phyloP scores from a whole-genome alignment of 768 basidiomycete genomes.

The Serpula lacrymans region DNA sequence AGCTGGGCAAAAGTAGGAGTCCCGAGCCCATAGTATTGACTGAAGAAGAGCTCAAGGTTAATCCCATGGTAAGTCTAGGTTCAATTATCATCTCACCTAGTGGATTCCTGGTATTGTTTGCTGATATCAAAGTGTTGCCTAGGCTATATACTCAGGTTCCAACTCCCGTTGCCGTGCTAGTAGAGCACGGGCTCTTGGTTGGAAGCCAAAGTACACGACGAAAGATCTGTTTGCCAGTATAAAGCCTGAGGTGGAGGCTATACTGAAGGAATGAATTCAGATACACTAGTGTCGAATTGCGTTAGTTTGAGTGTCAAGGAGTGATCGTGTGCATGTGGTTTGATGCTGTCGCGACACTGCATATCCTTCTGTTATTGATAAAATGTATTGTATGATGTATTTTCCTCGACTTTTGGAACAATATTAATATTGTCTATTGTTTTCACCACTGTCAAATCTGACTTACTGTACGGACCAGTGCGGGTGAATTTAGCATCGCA shows the following conservation, averaged over 20 bases:
- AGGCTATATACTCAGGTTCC: conserved; percentile 15
- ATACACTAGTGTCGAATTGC: no score
- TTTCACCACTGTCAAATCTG: no score
- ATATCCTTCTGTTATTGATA: no score
- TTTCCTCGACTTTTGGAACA: no score
- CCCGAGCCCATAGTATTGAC: conserved; percentile 13
- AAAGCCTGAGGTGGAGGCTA: conserved; percentile 33
- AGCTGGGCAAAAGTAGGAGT: conserved; percentile 11
- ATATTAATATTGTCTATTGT: no score
- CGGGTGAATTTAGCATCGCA: no score
- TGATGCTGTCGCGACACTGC: no score
- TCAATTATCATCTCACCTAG: neutral
- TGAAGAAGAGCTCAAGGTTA: conserved; percentile 11
- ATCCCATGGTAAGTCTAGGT: conserved; percentile 14
- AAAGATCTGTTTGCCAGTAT: conserved; percentile 41
- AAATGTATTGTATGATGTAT: no score
- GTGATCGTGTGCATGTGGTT: no score
- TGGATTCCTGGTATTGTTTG: neutral
- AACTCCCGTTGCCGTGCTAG: conserved; percentile 14
- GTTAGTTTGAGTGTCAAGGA: no score
- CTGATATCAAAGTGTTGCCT: neutral
- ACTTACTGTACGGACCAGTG: no score
- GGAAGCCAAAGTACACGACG: conserved; percentile 30
- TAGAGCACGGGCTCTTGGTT: conserved; percentile 18
- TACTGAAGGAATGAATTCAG: no score